Percentiles rank a stretch among this genome's conserved stretches.
Evolutionary conservation across 2,329 filamentous ascomycete species (phyloP).

Genomic region (Aspergillus brunneoviolaceus): DNA sequence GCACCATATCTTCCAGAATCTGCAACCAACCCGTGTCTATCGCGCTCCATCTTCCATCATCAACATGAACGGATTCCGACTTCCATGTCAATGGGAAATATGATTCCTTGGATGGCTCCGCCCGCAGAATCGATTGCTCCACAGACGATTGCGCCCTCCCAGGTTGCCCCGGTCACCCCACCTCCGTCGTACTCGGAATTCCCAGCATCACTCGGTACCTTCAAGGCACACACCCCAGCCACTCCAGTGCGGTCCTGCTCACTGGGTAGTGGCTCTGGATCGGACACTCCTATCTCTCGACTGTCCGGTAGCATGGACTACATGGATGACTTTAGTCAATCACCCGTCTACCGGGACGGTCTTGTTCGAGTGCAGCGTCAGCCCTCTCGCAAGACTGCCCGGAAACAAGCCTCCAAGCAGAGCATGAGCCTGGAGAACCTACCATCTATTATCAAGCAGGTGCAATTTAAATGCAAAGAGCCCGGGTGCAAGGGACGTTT

Average conservation of each 20-base stretch:
- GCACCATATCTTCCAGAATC: constrained; percentile 39
- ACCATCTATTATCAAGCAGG: constrained; percentile 41
- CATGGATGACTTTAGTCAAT: constrained; percentile 36
- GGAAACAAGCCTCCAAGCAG: constrained; percentile 35
- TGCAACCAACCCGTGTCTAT: constrained; percentile 40
- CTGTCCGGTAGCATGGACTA: constrained; percentile 38
- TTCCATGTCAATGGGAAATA: constrained; percentile 40
- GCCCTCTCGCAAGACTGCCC: constrained; percentile 31
- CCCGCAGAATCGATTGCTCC: constrained; percentile 34
- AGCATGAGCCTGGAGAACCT: constrained; percentile 38
- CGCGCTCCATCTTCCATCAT: constrained; percentile 40
- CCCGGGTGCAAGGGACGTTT: constrained; percentile 48
- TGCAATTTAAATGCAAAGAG: constrained; percentile 44
- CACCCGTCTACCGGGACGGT: constrained; percentile 34
- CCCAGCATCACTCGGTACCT: constrained; percentile 32
- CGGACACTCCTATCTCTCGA: constrained; percentile 37
- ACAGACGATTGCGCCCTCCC: constrained; percentile 38
- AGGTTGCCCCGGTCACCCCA: constrained; percentile 38
- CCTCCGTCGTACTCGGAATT: constrained; percentile 41
- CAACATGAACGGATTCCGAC: constrained; percentile 36
- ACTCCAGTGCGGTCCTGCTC: constrained; percentile 39
- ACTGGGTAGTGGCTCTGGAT: constrained; percentile 34
- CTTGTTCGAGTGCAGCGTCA: constrained; percentile 32
- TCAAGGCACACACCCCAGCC: constrained; percentile 38
- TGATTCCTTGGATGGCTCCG: constrained; percentile 37